A percentile compares a stretch with the other conserved stretches of the same genome.
These are phyloP conservation scores for Pichia heedii DNA, from an alignment of 805 yeast species.

Conservation along the genomic window DNA sequence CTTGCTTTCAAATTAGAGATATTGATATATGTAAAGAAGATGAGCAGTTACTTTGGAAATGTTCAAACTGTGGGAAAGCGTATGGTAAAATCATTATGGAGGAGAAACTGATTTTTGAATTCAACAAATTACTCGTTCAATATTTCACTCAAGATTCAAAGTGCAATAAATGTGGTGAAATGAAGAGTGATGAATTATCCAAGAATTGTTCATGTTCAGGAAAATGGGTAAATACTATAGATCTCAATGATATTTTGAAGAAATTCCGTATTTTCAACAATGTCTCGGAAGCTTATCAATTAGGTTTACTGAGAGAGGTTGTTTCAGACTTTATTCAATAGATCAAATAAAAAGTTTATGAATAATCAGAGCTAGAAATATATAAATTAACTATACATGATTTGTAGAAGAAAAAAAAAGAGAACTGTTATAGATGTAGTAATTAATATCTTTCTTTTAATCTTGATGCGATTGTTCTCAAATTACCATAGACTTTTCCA, in stretches of 20 bases:
- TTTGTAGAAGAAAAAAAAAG: neutral
- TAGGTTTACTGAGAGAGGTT: slow-evolving; percentile 42
- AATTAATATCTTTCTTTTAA: slow-evolving; percentile 85
- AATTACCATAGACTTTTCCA: slow-evolving; percentile 94
- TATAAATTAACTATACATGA: neutral
- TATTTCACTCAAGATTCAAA: slow-evolving; percentile 73
- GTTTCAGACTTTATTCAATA: slow-evolving; percentile 18
- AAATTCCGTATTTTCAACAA: slow-evolving; percentile 43
- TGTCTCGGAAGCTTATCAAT: slow-evolving; percentile 51
- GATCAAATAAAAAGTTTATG: neutral
- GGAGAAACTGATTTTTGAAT: slow-evolving; percentile 64
- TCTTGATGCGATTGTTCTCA: slow-evolving; percentile 94
- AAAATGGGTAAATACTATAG: slow-evolving; percentile 54
- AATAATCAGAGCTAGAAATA: neutral
- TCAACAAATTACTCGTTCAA: slow-evolving; percentile 43
- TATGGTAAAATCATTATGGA: slow-evolving; percentile 67
- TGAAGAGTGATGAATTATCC: slow-evolving; percentile 62
- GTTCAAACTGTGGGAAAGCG: slow-evolving; percentile 55
- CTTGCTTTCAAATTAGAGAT: slow-evolving; percentile 67
- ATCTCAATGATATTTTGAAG: slow-evolving; percentile 34
- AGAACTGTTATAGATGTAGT: neutral
- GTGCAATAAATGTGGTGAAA: slow-evolving; percentile 66
- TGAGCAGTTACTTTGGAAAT: slow-evolving; percentile 43
- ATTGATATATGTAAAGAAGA: slow-evolving; percentile 76
- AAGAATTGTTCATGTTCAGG: slow-evolving; percentile 86